Base-by-base conservation (phyloP, 2,329 filamentous ascomycete species). In the Aspergillus vadensis region DNA sequence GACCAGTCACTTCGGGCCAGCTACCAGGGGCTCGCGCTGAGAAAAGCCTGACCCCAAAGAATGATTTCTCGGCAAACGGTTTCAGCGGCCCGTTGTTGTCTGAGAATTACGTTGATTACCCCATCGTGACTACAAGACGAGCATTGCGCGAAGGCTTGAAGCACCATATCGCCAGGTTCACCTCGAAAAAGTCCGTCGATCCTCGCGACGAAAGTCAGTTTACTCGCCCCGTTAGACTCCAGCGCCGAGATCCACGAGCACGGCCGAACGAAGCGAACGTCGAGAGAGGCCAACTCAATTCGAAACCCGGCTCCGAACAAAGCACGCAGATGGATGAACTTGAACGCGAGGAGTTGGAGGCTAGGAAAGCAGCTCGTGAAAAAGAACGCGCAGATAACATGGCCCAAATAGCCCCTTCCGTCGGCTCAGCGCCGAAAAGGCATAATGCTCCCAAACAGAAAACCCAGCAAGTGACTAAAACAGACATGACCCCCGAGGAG, bases 371-470 rank as follows among this genome's bases (percentile, higher is more conserved):
- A 0, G 92, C 96, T 66, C 88, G 91, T 57, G 91, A 96, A 64
- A 91, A 91, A 25, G 90, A 96, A 72, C 88, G 91, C 19, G 92
- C 94, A 17, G 85, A 91, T 39, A 95, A 97, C 67, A 84, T 94
- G 71, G 93, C 95, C 36, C 92, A 96, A 77, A 98, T 99, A 70
- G 95, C 95, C 0, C 95, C 95, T 0, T 89, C 91, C 1, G 82
- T 85, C 25, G 89, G 88, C 61, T 85, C 79, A 5, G 79, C 88
- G 62, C 88, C 89, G 68, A 89, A 90, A 72, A 88, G 90, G 74
- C 86, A 89, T 63, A 82, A 83, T 57, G 79, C 78, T 21, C 83
- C 83, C 57, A 85, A 87, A 73, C 94, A 96, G 76, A 96, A 94
- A 71, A 94, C 88, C 1, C 90, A 92, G 65, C 91, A 92, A 69